Percentiles rank a stretch among this genome's conserved stretches.
These are phyloP conservation scores for Claviceps arundinis DNA, from an alignment of 2,329 filamentous ascomycete genomes.

Conservation along the genomic window DNA sequence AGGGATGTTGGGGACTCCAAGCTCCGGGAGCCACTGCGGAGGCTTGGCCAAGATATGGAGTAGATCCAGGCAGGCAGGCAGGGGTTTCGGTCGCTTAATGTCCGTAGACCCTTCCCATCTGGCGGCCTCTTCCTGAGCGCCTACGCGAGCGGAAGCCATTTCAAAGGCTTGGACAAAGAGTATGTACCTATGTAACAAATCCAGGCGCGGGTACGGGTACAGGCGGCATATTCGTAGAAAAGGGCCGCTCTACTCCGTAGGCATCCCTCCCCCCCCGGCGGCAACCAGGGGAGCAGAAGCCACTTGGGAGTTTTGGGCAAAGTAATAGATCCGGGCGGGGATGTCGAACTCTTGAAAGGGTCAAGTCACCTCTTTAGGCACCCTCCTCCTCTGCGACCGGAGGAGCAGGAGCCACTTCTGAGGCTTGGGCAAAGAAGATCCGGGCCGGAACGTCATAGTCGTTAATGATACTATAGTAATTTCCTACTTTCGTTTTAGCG, in stretches of 20 bases:
- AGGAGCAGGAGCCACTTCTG: constrained; percentile 31
- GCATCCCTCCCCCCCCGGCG: background rate
- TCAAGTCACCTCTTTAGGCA: background rate
- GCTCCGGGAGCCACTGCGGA: no score
- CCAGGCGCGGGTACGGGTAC: no score
- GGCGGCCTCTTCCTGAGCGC: background rate
- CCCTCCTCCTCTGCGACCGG: background rate
- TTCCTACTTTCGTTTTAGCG: constrained; percentile 43
- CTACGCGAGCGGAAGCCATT: background rate
- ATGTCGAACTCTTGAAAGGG: no score
- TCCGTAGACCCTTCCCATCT: background rate
- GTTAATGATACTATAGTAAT: constrained; percentile 86
- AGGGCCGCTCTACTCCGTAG: no score
- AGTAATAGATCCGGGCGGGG: no score
- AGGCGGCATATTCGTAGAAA: no score
- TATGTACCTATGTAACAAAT: no score
- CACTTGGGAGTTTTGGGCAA: background rate
- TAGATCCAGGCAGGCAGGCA: no score
- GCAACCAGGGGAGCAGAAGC: background rate
- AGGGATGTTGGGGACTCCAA: no score
- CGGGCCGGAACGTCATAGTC: constrained; percentile 57
- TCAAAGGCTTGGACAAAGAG: background rate
- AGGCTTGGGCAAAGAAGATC: constrained; percentile 88
- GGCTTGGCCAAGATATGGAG: no score
- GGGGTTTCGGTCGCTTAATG: no score